Conservation (phyloP, 768 basidiomycete genomes). For the Tricholomella constricta region DNA sequence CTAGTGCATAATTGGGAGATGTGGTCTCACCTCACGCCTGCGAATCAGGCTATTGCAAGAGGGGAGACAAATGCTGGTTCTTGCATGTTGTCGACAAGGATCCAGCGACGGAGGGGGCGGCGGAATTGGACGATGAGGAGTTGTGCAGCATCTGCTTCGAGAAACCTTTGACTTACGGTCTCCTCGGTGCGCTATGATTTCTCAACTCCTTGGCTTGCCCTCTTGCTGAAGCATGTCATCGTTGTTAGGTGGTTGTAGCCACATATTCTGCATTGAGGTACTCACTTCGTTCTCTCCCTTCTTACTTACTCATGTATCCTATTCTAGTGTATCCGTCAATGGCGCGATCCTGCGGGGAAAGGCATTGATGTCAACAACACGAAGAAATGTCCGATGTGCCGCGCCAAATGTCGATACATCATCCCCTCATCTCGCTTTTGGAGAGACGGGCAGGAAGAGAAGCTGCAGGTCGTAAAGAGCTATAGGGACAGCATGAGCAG, state of each 20-base stretch:
- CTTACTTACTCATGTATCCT: neutral
- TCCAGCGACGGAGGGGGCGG: constrained; percentile 3
- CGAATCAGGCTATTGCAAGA: constrained; percentile 64
- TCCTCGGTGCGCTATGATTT: constrained; percentile 52
- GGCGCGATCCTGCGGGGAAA: constrained; percentile 67
- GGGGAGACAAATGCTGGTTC: constrained; percentile 79
- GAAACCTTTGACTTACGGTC: constrained; percentile 65
- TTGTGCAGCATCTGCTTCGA: constrained; percentile 77
- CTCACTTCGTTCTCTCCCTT: neutral
- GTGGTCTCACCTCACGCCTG: constrained; percentile 1
- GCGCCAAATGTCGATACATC: constrained; percentile 64
- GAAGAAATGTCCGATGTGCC: constrained; percentile 82
- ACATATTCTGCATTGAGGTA: constrained; percentile 77
- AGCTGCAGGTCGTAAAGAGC: constrained; percentile 48
- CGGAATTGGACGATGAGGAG: constrained; percentile 45
- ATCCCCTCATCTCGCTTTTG: constrained; percentile 75
- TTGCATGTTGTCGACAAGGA: constrained; percentile 44
- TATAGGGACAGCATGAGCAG: constrained; percentile 77
- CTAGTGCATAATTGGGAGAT: neutral
- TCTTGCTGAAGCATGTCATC: neutral
- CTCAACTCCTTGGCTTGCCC: neutral
- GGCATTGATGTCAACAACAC: constrained; percentile 53
- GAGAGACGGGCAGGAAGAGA: constrained; percentile 53
- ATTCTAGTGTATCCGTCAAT: constrained; percentile 72
- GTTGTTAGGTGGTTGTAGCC: constrained; percentile 64